Percentiles rank a stretch among this genome's conserved stretches.
phyloP scores from a whole-genome alignment of 73 alveolate genomes.

The Uronychia setigera region DNA sequence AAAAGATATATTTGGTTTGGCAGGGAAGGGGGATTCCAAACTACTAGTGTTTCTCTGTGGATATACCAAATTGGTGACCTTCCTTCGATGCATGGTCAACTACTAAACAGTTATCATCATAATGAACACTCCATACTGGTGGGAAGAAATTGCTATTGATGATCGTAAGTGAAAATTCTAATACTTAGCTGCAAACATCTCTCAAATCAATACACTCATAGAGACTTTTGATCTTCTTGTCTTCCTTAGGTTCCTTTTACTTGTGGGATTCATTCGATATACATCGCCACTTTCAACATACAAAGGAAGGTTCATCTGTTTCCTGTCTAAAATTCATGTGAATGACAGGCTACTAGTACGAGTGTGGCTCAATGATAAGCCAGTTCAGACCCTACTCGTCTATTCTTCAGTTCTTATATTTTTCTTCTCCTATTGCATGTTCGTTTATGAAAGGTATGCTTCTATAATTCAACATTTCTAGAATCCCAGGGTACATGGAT shows the following conservation, averaged over 20 bases:
- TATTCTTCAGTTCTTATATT: no score
- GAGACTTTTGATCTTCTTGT: background rate
- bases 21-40: background rate
- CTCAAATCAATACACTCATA: background rate
- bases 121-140: background rate
- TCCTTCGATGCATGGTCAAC: background rate
- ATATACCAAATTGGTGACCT: background rate
- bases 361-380: background rate
- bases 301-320: background rate
- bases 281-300: background rate
- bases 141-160: background rate
- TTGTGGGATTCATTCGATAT: background rate
- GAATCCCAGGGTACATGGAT: background rate
- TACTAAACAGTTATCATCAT: background rate
- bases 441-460: background rate
- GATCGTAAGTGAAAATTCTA: background rate
- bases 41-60: background rate
- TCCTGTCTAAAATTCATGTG: background rate
- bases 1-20: background rate
- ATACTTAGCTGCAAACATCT: background rate
- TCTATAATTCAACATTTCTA: no score
- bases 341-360: background rate
- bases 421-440: background rate
- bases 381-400: background rate
- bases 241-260: background rate